A percentile compares a stretch with the other conserved stretches of the same genome.
phyloP scores from a whole-genome alignment of 164 flowering plant species.

The Aristolochia californica region DNA sequence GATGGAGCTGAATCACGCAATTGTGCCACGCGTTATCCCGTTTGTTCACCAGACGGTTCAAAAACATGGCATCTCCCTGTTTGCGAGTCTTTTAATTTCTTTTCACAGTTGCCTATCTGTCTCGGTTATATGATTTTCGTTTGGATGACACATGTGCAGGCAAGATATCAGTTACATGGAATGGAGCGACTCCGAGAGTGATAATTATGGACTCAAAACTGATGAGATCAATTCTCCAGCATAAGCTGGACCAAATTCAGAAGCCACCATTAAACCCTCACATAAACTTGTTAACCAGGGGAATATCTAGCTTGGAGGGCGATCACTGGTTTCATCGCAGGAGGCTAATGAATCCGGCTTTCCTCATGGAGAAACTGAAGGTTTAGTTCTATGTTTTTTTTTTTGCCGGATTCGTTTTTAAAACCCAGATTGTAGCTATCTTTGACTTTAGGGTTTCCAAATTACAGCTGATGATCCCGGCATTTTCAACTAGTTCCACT shows the following conservation, averaged over 20 bases:
- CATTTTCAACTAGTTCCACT: conserved; percentile 10
- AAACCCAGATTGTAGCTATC: too few species aligned
- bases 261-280: too few species aligned
- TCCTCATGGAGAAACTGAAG: conserved; percentile 14
- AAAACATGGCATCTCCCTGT: conserved; percentile 23
- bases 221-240: conserved; percentile 5
- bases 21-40: too few species aligned
- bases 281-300: not conserved
- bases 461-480: conserved; percentile 18
- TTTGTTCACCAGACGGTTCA: conserved; percentile 17
- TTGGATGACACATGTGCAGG: conserved; percentile 1
- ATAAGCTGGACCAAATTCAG: conserved; percentile 6
- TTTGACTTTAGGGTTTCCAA: not conserved
- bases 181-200: conserved; percentile 6
- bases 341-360: conserved; percentile 9
- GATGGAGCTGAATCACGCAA: too few species aligned
- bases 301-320: conserved; percentile 4
- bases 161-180: conserved; percentile 7
- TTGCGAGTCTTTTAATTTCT: not conserved
- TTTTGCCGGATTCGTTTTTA: too few species aligned
- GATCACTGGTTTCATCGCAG: conserved; percentile 11
- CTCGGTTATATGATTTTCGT: not conserved
- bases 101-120: not conserved
- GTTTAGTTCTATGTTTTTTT: conserved; percentile 3
- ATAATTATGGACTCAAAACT: conserved; percentile 10